Evolutionary conservation across 1,139 yeast genomes (phyloP), one percentile per base, ranked within the genome.

Genomic region (Pichiaceae sp.): DNA sequence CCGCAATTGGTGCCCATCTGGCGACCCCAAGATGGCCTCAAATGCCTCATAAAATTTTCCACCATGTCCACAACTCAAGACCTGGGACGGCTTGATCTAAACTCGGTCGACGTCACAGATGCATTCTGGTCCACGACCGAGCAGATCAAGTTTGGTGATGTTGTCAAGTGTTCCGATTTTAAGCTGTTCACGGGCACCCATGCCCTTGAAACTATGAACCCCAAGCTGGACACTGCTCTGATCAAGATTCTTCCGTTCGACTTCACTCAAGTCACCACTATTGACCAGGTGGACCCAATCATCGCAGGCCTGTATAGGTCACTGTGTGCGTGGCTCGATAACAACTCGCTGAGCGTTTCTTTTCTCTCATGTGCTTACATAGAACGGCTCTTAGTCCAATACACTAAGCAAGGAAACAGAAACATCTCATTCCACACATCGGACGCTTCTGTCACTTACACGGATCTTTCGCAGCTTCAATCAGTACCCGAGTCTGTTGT

Each of bases 131-230:
- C 45, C 9, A 38, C 48, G 4, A 34, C 55, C 4, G 36, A 47
- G 3, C 40, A 38, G 17, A 45, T 58, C n/a, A 35, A 41, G 12
- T 53, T 46, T 36, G 58, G 60, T 3, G 45, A 47, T 16, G 51
- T 82, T 16, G 68, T 75, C 3, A 74, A 75, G 48, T 66, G 71
- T 2, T 64, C 70, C 0, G 53, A 57, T 28, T 80, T 80, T 54
- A 72, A 78, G 42, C 57, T 81, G 28, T 64, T 81, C 38, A 85
- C 79, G 48, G 89, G 89, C 0, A 79, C 93, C 0, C 72, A 84
- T 47, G 87, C 93, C 0, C 58, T 80, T 38, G 93, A 82, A 52
- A 68, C 76, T 4, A 59, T 69, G 38, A 81, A 80, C 49, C 60
- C 65, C n/a, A 70, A 68, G 41, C 57, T 82, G 33, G 93, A 82